A percentile compares a stretch with the other conserved stretches of the same genome.
Conservation (phyloP, 768 basidiomycete species). For the Leccinum subtestaceum region DNA sequence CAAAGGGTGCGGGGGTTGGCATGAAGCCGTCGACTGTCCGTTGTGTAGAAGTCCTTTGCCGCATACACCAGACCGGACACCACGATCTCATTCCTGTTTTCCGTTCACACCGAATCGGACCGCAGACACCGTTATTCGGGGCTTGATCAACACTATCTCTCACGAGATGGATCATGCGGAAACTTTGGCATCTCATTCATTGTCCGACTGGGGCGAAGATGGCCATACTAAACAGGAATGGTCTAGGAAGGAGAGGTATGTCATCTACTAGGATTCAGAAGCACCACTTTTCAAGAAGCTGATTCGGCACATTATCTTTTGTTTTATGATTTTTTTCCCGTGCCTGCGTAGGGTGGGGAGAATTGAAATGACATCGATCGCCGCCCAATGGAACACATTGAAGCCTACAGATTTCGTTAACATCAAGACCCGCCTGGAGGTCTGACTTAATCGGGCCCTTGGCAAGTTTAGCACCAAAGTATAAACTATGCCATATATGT, state of each 20-base stretch:
- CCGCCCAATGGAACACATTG: conserved; percentile 48
- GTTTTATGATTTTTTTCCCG: not conserved
- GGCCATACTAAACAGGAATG: conserved; percentile 54
- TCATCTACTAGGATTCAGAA: conserved; percentile 22
- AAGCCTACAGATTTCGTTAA: conserved; percentile 49
- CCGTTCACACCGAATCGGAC: conserved; percentile 65
- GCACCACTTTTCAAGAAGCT: conserved; percentile 6
- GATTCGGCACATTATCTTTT: conserved; percentile 5
- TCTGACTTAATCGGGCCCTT: conserved; percentile 33
- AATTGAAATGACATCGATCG: conserved; percentile 50
- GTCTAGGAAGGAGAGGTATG: conserved; percentile 53
- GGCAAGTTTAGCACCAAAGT: conserved; percentile 2
- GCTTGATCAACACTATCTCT: conserved; percentile 50
- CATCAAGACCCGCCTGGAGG: conserved; percentile 54
- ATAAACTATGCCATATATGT: conserved; percentile 22
- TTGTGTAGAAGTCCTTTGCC: conserved; percentile 57
- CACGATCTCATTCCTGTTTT: conserved; percentile 49
- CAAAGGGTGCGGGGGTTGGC: conserved; percentile 62
- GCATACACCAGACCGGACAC: conserved; percentile 49
- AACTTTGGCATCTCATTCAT: conserved; percentile 30
- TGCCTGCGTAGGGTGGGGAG: conserved; percentile 46
- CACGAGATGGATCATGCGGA: conserved; percentile 36
- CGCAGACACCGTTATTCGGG: conserved; percentile 49
- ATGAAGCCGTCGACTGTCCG: conserved; percentile 64
- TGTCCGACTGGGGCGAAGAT: conserved; percentile 51